These are phyloP conservation scores for Populus tomentosa DNA, from an alignment of 441 rosid genomes.

Conservation along the genomic window DNA sequence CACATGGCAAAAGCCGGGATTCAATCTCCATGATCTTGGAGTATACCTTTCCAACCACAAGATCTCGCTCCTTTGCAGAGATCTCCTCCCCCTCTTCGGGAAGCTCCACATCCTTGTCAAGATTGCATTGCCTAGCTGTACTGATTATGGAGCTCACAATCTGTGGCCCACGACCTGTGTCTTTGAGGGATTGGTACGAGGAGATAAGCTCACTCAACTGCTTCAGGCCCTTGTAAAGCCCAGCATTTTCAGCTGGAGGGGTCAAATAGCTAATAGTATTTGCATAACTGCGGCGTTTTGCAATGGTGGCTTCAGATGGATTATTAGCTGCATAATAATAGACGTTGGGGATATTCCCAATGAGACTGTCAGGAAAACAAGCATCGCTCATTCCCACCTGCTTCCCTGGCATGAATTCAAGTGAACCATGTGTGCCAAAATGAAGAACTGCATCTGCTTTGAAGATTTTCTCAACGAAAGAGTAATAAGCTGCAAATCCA, in stretches of 20 bases:
- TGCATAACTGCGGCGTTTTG: slow-evolving; percentile 97
- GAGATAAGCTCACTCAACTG: slow-evolving; percentile 94
- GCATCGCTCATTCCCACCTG: slow-evolving; percentile 99
- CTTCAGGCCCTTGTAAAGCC: slow-evolving; percentile 98
- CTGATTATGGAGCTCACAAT: slow-evolving; percentile 93
- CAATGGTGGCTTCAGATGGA: slow-evolving; percentile 97
- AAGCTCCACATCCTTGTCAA: slow-evolving; percentile 90
- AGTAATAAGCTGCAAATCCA: slow-evolving; percentile 96
- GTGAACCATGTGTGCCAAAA: slow-evolving; percentile 96
- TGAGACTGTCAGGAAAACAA: slow-evolving; percentile 93
- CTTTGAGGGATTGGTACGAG: slow-evolving; percentile 95
- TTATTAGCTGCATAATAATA: slow-evolving; percentile 97
- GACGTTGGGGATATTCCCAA: slow-evolving; percentile 94
- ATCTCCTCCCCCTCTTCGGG: slow-evolving; percentile 81
- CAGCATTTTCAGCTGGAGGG: slow-evolving; percentile 99
- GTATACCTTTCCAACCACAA: slow-evolving; percentile 91
- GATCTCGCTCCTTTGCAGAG: slow-evolving; percentile 71
- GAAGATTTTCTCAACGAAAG: slow-evolving; percentile 92
- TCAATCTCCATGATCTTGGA: slow-evolving; percentile 99
- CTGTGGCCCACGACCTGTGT: slow-evolving; percentile 87
- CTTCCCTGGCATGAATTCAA: slow-evolving; percentile 99
- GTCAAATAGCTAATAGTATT: slow-evolving; percentile 95
- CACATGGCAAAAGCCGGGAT: slow-evolving; percentile 94
- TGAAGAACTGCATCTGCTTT: slow-evolving; percentile 97
- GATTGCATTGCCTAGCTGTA: slow-evolving; percentile 96